Base-by-base conservation (phyloP, 1,284 basidiomycete species). In the Microbotryum intermedium region DNA sequence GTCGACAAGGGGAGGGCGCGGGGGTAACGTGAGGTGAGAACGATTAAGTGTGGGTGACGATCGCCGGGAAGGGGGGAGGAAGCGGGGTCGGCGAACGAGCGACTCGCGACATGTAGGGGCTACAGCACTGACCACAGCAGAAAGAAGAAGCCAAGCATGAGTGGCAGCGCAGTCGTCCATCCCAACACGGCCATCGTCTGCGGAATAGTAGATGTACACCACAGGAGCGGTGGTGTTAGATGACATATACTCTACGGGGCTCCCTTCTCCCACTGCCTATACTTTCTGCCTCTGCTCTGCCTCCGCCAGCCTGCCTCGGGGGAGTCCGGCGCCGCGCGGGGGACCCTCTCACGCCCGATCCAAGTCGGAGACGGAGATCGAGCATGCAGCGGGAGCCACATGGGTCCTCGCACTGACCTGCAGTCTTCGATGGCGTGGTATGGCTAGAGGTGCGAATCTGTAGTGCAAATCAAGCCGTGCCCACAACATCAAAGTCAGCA, bases 121-220 rank as follows among this genome's bases (percentile, higher is more conserved):
- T 11, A 8, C 18, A 6, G 13, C 9, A 77, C 87, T 72, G 71
- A 94, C 90, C 88, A 86, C 43, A 90, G 78, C 23, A 88, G 74
- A 55, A 94, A 79, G 77, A 90, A 97, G 49, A 83, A 51, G 66
- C 83, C 82, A 18, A 85, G 74, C 53, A 81, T 82, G 63, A 87
- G 79, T 3, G 88, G 83, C 54, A 97, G 83, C 71, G 86, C 78
- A 13, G 87, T 81, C 18, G 88, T 88, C 90, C 90, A 97, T 55
- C 85, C 71, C 13, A 92, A 86, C 46, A 98, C 93, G 0, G 70
- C 71, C 23, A 72, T 66, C 5, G 74, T 75, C 55, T 75, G 74
- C n/a, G 72, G 48, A 1, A 70, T 58, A 10, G 71, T 66, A n/a
- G n/a, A n/a, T n/a, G 67, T 26, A 18, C 34, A 39, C 34, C 34